Evolutionary conservation across 2,329 filamentous ascomycete genomes (phyloP), one percentile per base, ranked within the genome.

Genomic region (Pseudogymnoascus sp.): DNA sequence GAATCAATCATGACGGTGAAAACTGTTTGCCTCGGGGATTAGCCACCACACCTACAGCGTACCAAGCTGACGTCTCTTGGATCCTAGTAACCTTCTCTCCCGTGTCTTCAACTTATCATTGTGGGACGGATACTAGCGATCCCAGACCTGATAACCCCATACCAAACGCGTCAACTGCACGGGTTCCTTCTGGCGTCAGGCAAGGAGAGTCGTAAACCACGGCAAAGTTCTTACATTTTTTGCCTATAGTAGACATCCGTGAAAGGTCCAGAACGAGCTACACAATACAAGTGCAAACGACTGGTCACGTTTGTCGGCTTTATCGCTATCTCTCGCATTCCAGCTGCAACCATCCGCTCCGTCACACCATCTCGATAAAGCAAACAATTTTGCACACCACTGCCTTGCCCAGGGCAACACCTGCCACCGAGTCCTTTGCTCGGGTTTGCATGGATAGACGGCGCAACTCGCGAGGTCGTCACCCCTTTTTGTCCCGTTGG

Each of bases 21-120:
- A 56, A 53, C 25, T 56, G 49, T 56, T 56, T 56, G 49, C 49
- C 25, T 56, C 28, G 49, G 49, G 49, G 49, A 56, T 56, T 56
- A 34, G 49, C 49, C 28, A 56, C 28, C 49, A 56, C 49, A 56
- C 49, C 49, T 56, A 18, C 28, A 34, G 25, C 28, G 28, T 34
- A 56, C 49, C 49, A 56, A 56, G 18, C 49, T 21, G 28, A 34
- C 49, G 25, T 56, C 28, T 56, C 49, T 12, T 56, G 49, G 49
- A 56, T 56, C 28, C 49, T 16, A 34, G 28, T 18, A 34, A 34
- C 5, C 49, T 18, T 56, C n/a, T 12, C 16, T 34, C n/a, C 49
- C 28, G 28, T 21, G 28, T 34, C 49, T 56, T 56, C 49, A 34
- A 18, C 49, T 7, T 56, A 56, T 16, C 6, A 34, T 56, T 56